Evolutionary conservation across 2,329 filamentous ascomycete species (phyloP).

Genomic region (Ophiostoma pallidulum): DNA sequence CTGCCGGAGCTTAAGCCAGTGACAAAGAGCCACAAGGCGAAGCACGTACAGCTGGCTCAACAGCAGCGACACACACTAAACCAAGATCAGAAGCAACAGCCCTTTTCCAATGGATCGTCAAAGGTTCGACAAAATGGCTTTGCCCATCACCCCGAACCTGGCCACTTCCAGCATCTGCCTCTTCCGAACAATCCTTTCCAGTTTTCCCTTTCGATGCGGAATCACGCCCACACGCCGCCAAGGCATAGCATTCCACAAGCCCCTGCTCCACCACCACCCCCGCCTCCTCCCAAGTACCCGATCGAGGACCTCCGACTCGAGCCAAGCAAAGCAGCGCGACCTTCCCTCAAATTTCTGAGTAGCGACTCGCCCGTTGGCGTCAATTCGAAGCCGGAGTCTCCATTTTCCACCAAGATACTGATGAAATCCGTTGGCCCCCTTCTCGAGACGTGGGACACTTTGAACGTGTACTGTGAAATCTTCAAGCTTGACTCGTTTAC

Average conservation of each 20-base stretch:
- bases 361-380: conserved; percentile 48
- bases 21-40: conserved; percentile 58
- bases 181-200: conserved; percentile 39
- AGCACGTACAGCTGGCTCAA: conserved; percentile 17
- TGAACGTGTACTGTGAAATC: conserved; percentile 96
- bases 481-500: conserved; percentile 95
- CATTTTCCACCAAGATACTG: conserved; percentile 51
- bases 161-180: conserved; percentile 29
- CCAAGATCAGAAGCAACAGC: conserved; percentile 16
- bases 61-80: conserved; percentile 35
- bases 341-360: conserved; percentile 68
- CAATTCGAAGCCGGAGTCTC: conserved; percentile 29
- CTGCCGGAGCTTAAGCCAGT: conserved; percentile 67
- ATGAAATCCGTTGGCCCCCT: conserved; percentile 81
- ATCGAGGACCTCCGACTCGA: conserved; percentile 86
- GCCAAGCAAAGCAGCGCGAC: conserved; percentile 58
- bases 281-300: conserved; percentile 80
- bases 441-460: conserved; percentile 88
- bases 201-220: conserved; percentile 33
- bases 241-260: conserved; percentile 34
- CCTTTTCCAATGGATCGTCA: conserved; percentile 25
- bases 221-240: conserved; percentile 27
- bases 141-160: conserved; percentile 24
- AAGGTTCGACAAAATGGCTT: conserved; percentile 18
- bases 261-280: conserved; percentile 42